A percentile compares a stretch with the other conserved stretches of the same genome.
Evolutionary conservation across 768 basidiomycete species (phyloP).

Genomic region (Russula sp.): DNA sequence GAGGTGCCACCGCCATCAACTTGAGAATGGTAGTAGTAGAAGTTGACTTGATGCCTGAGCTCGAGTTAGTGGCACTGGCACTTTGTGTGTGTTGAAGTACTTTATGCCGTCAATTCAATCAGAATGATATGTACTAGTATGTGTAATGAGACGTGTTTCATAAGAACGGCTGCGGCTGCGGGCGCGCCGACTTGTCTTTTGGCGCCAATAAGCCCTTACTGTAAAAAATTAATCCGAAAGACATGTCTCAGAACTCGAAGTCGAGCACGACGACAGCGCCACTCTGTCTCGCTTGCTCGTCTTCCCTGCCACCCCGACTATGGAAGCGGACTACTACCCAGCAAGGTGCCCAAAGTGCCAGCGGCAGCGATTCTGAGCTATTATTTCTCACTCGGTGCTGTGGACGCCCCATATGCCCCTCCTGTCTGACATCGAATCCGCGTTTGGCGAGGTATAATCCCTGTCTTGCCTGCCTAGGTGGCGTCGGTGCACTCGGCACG

Average conservation of each 20-base stretch:
- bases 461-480: conserved; percentile 65
- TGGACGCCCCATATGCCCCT: conserved; percentile 57
- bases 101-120: too few species aligned
- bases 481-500: conserved; percentile 44
- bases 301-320: conserved; percentile 48
- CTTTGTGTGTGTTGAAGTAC: too few species aligned
- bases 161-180: too few species aligned
- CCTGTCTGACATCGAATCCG: conserved; percentile 57
- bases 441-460: conserved; percentile 67
- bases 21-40: too few species aligned
- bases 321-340: conserved; percentile 12
- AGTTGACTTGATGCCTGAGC: too few species aligned
- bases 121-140: too few species aligned
- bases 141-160: too few species aligned
- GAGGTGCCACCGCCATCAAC: neutral
- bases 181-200: too few species aligned
- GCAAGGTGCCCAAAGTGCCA: neutral
- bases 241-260: neutral
- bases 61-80: too few species aligned
- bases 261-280: neutral
- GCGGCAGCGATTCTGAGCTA: neutral
- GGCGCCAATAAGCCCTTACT: too few species aligned
- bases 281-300: conserved; percentile 62
- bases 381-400: conserved; percentile 64
- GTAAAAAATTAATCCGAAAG: too few species aligned